phyloP scores from a whole-genome alignment of 495 filamentous ascomycete genomes.

The Hypoxylon lienhwacheense region DNA sequence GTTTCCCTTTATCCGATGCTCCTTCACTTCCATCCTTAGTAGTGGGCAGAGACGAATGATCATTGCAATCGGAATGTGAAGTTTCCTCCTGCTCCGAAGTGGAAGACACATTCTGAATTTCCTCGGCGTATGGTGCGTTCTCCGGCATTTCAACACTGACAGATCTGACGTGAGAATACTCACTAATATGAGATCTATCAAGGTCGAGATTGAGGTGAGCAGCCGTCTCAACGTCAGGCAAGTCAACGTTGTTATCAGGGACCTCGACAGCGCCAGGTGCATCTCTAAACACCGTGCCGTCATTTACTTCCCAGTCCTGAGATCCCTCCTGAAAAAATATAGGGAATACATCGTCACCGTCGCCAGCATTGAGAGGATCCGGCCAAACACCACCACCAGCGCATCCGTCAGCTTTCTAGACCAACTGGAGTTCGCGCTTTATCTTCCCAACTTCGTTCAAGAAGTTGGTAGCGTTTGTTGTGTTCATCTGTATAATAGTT shows the following conservation, averaged over 20 bases:
- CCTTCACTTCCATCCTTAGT: not conserved
- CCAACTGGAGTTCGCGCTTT: slow-evolving; percentile 43
- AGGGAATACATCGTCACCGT: no score
- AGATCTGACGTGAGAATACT: not conserved
- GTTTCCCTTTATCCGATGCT: not conserved
- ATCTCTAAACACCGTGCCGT: no score
- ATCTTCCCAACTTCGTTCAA: slow-evolving; percentile 44
- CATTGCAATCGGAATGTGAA: not conserved
- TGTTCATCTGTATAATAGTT: slow-evolving; percentile 44
- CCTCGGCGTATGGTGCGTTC: not conserved
- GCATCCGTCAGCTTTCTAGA: slow-evolving; percentile 24
- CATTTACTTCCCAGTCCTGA: no score
- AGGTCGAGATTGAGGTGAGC: no score
- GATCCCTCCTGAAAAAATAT: not conserved
- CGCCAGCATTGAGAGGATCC: not conserved
- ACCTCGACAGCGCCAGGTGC: no score
- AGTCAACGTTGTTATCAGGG: no score
- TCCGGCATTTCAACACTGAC: not conserved
- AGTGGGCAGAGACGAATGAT: not conserved
- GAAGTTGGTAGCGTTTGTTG: slow-evolving; percentile 49
- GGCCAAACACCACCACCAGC: not conserved
- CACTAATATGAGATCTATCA: no score
- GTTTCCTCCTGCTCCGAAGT: slow-evolving; percentile 1
- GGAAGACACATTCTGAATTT: not conserved
- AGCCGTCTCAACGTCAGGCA: no score